Evolutionary conservation across 176 grass and related monocot genomes (phyloP).

Genomic region (Eragrostis curvula): DNA sequence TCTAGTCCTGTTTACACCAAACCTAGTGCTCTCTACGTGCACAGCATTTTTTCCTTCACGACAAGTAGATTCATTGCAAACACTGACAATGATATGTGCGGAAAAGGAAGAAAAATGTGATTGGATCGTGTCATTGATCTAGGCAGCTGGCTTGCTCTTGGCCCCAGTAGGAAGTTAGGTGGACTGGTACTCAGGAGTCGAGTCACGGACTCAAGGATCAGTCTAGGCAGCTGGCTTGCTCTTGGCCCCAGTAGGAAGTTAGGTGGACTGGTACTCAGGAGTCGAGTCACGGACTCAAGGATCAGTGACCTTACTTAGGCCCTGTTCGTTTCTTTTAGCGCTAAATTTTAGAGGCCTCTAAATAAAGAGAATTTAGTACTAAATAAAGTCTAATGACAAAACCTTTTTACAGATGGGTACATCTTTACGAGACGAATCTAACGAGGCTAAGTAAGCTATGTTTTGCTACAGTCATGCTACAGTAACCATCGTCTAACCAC

Average conservation of each 20-base stretch:
- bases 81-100: constrained; percentile 7
- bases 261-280: neutral
- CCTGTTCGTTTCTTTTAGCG: too few relatives aligned
- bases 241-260: constrained; percentile 11
- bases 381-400: too few relatives aligned
- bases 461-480: too few relatives aligned
- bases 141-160: neutral
- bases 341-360: too few relatives aligned
- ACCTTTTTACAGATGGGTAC: too few relatives aligned
- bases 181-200: neutral
- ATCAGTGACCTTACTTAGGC: too few relatives aligned
- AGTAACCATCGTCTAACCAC: too few relatives aligned
- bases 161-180: constrained; percentile 8
- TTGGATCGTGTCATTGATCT: neutral
- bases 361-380: too few relatives aligned
- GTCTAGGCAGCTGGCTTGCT: neutral
- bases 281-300: constrained; percentile 15
- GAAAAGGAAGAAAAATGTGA: neutral
- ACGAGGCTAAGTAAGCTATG: too few relatives aligned
- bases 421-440: too few relatives aligned
- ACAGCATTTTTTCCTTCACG: neutral
- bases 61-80: neutral
- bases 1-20: neutral
- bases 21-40: neutral
- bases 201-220: constrained; percentile 2